Conservation (phyloP, 202 grass and related monocot species). For the Elaeis oleifera region DNA sequence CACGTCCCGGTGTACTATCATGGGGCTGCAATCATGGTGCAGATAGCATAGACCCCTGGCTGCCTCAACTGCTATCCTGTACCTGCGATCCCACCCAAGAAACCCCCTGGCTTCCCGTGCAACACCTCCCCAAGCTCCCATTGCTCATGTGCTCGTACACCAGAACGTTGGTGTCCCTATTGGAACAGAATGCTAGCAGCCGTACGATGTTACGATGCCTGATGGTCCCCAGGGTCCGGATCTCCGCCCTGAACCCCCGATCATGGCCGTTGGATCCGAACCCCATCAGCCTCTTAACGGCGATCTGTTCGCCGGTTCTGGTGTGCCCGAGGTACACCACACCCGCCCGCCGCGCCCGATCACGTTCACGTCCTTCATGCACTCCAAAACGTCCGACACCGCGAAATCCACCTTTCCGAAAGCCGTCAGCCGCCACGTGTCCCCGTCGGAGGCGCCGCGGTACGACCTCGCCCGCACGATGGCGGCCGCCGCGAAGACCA, state of each 20-base stretch:
- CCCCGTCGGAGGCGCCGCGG: neutral
- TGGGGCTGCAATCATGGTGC: conserved; percentile 5
- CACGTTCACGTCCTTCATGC: conserved; percentile 91
- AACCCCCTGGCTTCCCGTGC: neutral
- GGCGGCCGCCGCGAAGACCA: conserved; percentile 55
- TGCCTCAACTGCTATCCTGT: neutral
- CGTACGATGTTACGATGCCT: conserved; percentile 12
- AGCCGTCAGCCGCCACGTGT: conserved; percentile 54
- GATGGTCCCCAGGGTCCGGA: conserved; percentile 34
- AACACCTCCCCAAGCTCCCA: conserved; percentile 9
- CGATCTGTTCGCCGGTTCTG: conserved; percentile 34
- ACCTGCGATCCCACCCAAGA: neutral
- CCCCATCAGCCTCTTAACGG: conserved; percentile 60
- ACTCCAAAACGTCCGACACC: conserved; percentile 61
- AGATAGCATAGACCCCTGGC: conserved; percentile 7
- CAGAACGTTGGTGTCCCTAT: neutral
- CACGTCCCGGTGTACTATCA: conserved; percentile 6
- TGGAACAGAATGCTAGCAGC: conserved; percentile 3
- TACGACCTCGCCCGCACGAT: conserved; percentile 42
- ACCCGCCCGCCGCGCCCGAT: conserved; percentile 72
- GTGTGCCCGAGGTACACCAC: conserved; percentile 60
- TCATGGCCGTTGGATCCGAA: conserved; percentile 40
- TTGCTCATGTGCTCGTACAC: conserved; percentile 17
- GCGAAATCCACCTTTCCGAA: conserved; percentile 85
- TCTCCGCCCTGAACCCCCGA: conserved; percentile 78